Conservation (phyloP, 2,329 filamentous ascomycete species). For the Aspergillus aculeatinus region DNA sequence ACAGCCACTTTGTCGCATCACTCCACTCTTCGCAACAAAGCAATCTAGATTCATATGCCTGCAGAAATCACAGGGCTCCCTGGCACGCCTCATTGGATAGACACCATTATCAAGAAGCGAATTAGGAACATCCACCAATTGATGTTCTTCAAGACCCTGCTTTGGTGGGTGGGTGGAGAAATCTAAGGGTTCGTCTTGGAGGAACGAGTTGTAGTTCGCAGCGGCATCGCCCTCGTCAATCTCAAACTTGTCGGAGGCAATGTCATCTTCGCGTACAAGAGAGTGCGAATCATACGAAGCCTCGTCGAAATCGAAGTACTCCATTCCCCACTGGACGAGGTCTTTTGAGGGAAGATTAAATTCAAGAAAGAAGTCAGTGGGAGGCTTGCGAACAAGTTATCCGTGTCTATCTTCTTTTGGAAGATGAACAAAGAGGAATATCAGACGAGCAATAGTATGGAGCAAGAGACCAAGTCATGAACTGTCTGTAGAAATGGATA, state of each 20-base stretch:
- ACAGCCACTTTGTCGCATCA: constrained; percentile 43
- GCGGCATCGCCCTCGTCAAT: constrained; percentile 39
- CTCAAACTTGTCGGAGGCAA: constrained; percentile 40
- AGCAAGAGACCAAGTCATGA: background rate
- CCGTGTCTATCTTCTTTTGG: background rate
- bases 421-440: background rate
- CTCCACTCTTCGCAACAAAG: constrained; percentile 46
- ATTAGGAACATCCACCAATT: constrained; percentile 20
- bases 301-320: constrained; percentile 51
- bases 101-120: constrained; percentile 30
- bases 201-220: constrained; percentile 42
- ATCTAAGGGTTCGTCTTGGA: constrained; percentile 42
- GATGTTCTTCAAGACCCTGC: constrained; percentile 21
- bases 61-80: constrained; percentile 49
- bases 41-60: constrained; percentile 48
- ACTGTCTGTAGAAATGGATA: background rate
- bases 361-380: background rate
- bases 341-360: background rate
- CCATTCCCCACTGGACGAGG: constrained; percentile 32
- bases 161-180: constrained; percentile 35
- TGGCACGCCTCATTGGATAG: constrained; percentile 46
- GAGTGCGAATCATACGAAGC: constrained; percentile 40
- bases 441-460: background rate
- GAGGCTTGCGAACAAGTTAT: background rate
- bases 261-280: constrained; percentile 36